Conservation (phyloP, 2,329 filamentous ascomycete genomes). For the Chlorencoelia australis region DNA sequence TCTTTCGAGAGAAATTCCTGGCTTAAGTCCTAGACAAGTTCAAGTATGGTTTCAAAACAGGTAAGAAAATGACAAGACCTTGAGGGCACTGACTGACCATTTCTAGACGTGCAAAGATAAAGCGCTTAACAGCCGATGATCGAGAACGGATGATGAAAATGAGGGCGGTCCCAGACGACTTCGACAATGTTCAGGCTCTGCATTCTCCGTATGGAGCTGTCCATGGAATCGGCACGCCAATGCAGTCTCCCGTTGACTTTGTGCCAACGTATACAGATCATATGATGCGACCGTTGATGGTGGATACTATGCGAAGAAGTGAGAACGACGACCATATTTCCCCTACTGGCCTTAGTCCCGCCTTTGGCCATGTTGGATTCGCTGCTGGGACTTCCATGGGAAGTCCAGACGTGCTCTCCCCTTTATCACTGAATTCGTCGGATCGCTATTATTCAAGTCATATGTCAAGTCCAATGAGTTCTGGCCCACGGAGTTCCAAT, state of each 20-base stretch:
- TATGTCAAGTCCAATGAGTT: constrained; percentile 37
- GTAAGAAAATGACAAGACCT: constrained; percentile 42
- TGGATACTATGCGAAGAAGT: constrained; percentile 54
- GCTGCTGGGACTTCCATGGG: constrained; percentile 41
- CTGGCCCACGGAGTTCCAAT: constrained; percentile 40
- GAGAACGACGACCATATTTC: constrained; percentile 58
- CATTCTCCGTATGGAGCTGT: constrained; percentile 55
- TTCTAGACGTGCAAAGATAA: constrained; percentile 59
- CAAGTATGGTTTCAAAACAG: constrained; percentile 99
- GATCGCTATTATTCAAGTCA: constrained; percentile 45
- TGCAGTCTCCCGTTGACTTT: constrained; percentile 27
- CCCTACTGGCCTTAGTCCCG: constrained; percentile 55
- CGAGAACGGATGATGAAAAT: constrained; percentile 63
- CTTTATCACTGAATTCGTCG: constrained; percentile 43
- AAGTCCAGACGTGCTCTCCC: constrained; percentile 45
- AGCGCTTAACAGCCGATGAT: constrained; percentile 60
- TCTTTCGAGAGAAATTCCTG: constrained; percentile 81
- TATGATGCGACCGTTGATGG: constrained; percentile 50
- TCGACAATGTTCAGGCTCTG: constrained; percentile 59
- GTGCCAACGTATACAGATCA: constrained; percentile 45
- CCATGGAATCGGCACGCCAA: constrained; percentile 26
- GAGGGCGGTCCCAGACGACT: constrained; percentile 60
- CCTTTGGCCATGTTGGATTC: constrained; percentile 58
- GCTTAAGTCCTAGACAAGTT: constrained; percentile 82
- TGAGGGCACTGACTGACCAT: not conserved